phyloP scores from a whole-genome alignment of 805 yeast species.

The Zygotorulaspora florentina region DNA sequence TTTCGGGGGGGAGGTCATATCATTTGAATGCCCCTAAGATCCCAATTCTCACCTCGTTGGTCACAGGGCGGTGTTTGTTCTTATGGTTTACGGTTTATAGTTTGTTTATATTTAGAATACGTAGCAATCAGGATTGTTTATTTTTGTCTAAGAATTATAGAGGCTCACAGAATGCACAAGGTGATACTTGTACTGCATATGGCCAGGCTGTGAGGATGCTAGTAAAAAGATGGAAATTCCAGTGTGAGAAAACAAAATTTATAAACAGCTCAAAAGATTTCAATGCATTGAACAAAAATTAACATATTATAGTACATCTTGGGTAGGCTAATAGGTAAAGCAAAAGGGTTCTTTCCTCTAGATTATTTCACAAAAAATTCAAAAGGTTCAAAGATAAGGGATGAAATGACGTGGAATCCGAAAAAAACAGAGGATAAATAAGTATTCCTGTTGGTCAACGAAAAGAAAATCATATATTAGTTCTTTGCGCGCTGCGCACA shows the following conservation, averaged over 20 bases:
- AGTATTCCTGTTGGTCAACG: not conserved
- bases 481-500: constrained; percentile 19
- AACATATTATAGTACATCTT: not conserved
- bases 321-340: not conserved
- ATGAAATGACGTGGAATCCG: not conserved
- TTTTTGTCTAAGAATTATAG: not conserved
- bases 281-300: not conserved
- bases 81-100: not conserved
- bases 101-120: not conserved
- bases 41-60: too few species aligned
- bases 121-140: not conserved
- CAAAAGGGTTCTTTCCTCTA: too few species aligned
- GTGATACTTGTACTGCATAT: not conserved
- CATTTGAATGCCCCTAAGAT: too few species aligned
- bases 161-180: not conserved
- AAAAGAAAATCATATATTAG: not conserved
- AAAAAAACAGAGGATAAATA: not conserved
- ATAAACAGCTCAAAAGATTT: too few species aligned
- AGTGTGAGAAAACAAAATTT: too few species aligned
- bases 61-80: too few species aligned
- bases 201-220: not conserved
- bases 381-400: not conserved
- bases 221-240: too few species aligned
- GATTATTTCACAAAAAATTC: not conserved
- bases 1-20: not conserved